Evolutionary conservation across 2,329 filamentous ascomycete species (phyloP), one percentile per base, ranked within the genome.

Genomic region (Pseudonectria buxi): DNA sequence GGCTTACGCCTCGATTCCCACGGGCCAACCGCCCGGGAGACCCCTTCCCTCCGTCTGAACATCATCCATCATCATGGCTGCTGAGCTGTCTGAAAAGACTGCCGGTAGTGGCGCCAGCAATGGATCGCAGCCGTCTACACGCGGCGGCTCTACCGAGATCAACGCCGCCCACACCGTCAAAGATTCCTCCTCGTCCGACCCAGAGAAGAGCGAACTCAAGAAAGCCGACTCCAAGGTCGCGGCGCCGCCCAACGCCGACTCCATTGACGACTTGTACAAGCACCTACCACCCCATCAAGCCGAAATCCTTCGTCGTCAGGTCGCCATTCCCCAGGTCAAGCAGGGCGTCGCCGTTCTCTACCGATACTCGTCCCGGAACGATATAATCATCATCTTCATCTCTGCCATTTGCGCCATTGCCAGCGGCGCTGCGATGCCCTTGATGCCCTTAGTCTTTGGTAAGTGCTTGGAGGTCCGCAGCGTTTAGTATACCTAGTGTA

Each of bases 401-500:
- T 75, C 80, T 33, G 55, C 68, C 18, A 50, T 90, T 35, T 76
- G 75, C 38, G 73, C 83, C 44, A 83, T 89, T 45, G 78, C 71
- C 24, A 81, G 78, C 13, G 86, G 86, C 41, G 84, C 84, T 36
- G 81, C 82, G 7, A 61, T 90, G 41, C 86, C 86, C 6, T 64
- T 88, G 15, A 90, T 92, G 78, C 90, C 86, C 0, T 72, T 87
- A 39, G 65, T 94, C 24, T 94, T 94, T 51, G 86, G 87, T 42
- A 76, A 79, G 33, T n/a, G n/a, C n/a, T n/a, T n/a, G n/a, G n/a
- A n/a, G n/a, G n/a, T n/a, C n/a, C n/a, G n/a, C n/a, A n/a, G n/a
- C n/a, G n/a, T n/a, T n/a, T n/a, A n/a, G n/a, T n/a, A n/a, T n/a
- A n/a, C n/a, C n/a, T n/a, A n/a, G n/a, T n/a, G n/a, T n/a, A n/a